Evolutionary conservation across 176 grass and related monocot genomes (phyloP), one percentile per base, ranked within the genome.

Genomic region (Aegilops umbellulata): DNA sequence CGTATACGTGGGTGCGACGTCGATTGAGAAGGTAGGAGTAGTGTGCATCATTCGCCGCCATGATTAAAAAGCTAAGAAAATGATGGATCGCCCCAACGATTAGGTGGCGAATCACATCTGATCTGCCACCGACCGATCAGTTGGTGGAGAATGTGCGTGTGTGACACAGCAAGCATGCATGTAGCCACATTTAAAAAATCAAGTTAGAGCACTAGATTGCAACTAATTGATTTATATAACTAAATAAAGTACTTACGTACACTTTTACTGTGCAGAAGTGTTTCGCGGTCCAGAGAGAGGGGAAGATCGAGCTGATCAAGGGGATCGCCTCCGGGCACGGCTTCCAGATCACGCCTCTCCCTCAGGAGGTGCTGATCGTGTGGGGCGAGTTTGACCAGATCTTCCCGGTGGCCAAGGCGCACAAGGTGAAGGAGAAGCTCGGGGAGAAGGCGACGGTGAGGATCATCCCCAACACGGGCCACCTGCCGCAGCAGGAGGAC

Each of bases 381-480:
- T 98, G 95, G 95, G 95, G 95, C 35, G 93, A 95, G 68, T 86
- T 93, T 35, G 95, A 98, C 75, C 89, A 90, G 81, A 94, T 98
- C 42, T 98, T 95, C 60, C 90, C 88, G 0, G 62, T 95, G 30
- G 90, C 87, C 12, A 98, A 95, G 31, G 93, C 93, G 2, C 47
- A 87, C 69, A 83, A 92, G 76, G 22, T 95, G 31, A 92, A 94
- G 84, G 88, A 95, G 81, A 88, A 83, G 36, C 91, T 98, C 1
- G 96, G 91, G 14, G 88, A 95, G 69, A 94, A 94, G 60, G 86
- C 65, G 36, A 92, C 35, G 49, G 16, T 98, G 86, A 91, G 91
- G 80, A 79, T 95, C 58, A 64, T 98, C 80, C 76, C 89, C 6
- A 91, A 92, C 7, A 94, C 96, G 0, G 90, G 93, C 4, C 96